A percentile compares a stretch with the other conserved stretches of the same genome.
These are phyloP conservation scores for Naematelia encephala DNA, from an alignment of 768 basidiomycete species.

Conservation along the genomic window DNA sequence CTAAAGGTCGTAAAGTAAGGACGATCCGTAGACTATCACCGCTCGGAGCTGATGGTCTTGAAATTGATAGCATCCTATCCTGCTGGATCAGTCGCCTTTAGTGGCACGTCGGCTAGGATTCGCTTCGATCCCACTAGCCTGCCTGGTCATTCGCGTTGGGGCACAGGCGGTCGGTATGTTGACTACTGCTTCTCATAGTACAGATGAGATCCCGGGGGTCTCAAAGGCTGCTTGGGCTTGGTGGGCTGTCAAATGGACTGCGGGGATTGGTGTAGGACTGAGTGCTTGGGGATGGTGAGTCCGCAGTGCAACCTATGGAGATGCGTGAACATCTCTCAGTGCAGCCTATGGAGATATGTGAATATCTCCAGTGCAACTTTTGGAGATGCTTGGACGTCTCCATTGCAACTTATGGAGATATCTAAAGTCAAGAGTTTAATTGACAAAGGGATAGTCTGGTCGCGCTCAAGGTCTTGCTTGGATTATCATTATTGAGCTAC, in stretches of 20 bases:
- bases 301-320: not conserved
- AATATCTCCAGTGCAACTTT: too few relatives aligned
- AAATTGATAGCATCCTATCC: constrained; percentile 62
- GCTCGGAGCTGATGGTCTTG: constrained; percentile 5
- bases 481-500: constrained; percentile 79
- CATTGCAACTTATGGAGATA: not conserved
- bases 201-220: constrained; percentile 10
- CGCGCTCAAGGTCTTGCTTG: constrained; percentile 86
- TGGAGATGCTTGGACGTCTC: constrained; percentile 8
- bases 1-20: constrained; percentile 58
- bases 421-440: too few relatives aligned
- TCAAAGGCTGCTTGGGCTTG: constrained; percentile 28
- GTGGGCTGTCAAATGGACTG: constrained; percentile 57
- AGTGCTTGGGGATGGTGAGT: constrained; percentile 75
- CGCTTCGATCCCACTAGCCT: constrained; percentile 84
- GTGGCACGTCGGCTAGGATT: constrained; percentile 92
- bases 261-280: constrained; percentile 31
- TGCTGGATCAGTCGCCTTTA: constrained; percentile 92
- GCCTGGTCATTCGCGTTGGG: constrained; percentile 57
- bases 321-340: constrained; percentile 16
- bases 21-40: not conserved
- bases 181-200: constrained; percentile 29
- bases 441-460: constrained; percentile 58
- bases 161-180: constrained; percentile 53
- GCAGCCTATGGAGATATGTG: too few relatives aligned